Conservation (phyloP, 192 early-diverging fungal genomes). For the Globomyces pollinis-pini region DNA sequence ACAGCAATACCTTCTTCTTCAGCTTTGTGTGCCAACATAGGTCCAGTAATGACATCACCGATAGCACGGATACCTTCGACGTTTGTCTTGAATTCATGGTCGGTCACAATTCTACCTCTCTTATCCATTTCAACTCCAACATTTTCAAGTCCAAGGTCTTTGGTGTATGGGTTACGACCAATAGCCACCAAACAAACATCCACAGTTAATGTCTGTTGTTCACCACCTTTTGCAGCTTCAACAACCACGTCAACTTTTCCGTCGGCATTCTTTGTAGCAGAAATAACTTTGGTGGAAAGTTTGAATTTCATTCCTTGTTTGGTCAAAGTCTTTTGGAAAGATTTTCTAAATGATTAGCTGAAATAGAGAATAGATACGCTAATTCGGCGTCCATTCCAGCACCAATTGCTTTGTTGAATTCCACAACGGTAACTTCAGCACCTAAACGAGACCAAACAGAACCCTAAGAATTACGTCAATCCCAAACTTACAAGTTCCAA, state of each 20-base stretch:
- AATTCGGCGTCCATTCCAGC: conserved; percentile 95
- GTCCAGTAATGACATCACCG: conserved; percentile 93
- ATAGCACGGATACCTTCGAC: conserved; percentile 86
- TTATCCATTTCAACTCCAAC: conserved; percentile 84
- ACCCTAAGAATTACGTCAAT: too few species aligned
- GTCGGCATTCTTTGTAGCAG: conserved; percentile 72
- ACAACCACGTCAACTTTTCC: conserved; percentile 85
- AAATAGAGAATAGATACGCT: too few species aligned
- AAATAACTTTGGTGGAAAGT: conserved; percentile 91
- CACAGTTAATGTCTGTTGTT: conserved; percentile 70
- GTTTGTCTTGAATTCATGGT: conserved; percentile 77
- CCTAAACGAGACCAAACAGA: conserved; percentile 97
- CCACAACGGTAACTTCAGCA: conserved; percentile 90
- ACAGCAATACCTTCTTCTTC: conserved; percentile 99
- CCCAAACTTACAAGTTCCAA: too few species aligned
- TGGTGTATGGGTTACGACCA: conserved; percentile 90
- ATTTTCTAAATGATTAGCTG: conserved; percentile 54
- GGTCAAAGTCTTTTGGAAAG: conserved; percentile 81
- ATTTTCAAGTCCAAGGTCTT: conserved; percentile 84
- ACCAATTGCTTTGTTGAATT: conserved; percentile 86
- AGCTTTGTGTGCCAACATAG: conserved; percentile 99
- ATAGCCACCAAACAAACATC: conserved; percentile 91
- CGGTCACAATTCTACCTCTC: conserved; percentile 79
- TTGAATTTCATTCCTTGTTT: conserved; percentile 99
- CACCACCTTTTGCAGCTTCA: conserved; percentile 63